These are phyloP conservation scores for Rhodomyrtus tomentosa DNA, from an alignment of 345 rosid genomes.

Conservation along the genomic window DNA sequence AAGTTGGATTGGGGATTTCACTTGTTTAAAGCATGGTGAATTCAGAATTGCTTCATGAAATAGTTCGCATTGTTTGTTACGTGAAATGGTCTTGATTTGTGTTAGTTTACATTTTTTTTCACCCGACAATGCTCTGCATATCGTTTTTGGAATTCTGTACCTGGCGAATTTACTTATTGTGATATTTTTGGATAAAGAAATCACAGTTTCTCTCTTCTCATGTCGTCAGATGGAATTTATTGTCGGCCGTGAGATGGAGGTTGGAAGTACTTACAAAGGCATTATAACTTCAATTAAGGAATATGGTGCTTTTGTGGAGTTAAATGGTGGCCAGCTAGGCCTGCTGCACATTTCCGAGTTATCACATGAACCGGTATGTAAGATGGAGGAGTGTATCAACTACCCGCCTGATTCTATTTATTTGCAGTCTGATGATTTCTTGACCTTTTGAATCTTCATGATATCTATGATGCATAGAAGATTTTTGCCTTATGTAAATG, in stretches of 20 bases:
- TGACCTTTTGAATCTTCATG: background rate
- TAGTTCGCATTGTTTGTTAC: background rate
- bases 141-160: background rate
- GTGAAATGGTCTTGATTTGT: background rate
- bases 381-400: background rate
- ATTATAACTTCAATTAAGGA: slow-evolving; percentile 80
- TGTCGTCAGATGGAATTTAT: slow-evolving; percentile 56
- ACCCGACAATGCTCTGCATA: background rate
- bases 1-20: background rate
- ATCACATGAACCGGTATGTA: slow-evolving; percentile 79
- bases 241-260: slow-evolving; percentile 79
- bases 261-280: slow-evolving; percentile 84
- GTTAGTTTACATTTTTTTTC: background rate
- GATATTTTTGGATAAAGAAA: background rate
- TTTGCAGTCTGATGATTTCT: background rate
- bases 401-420: background rate
- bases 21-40: background rate
- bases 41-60: background rate
- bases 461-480: background rate
- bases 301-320: slow-evolving; percentile 97
- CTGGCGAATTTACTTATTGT: background rate
- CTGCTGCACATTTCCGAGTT: slow-evolving; percentile 88
- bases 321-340: slow-evolving; percentile 93
- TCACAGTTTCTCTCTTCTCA: background rate
- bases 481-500: background rate